Evolutionary conservation across 345 rosid genomes (phyloP), one percentile per base, ranked within the genome.

Genomic region (Conringia planisiliqua): DNA sequence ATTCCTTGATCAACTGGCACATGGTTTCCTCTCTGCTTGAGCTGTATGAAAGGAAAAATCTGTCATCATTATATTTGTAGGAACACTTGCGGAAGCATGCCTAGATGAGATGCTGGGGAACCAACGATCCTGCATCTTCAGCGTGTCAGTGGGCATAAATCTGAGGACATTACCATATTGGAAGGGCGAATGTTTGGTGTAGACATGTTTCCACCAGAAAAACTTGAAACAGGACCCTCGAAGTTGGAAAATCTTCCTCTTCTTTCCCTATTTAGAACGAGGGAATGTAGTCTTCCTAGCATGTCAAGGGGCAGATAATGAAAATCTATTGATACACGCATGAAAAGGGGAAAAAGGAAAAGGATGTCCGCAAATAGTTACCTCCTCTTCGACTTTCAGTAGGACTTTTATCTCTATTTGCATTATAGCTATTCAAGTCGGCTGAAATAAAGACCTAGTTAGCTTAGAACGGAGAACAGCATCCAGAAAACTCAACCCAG

Each of bases 361-460:
- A 62, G 10, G 32, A 69, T 68, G 26, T n/a, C 71, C 32, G 52
- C 46, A 55, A 59, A 17, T 24, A 24, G n/a, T 66, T 87, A 94
- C 98, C 97, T 82, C 88, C 86, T 86, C 78, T 88, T 63, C 79
- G 86, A 75, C 78, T 78, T 74, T 91, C 97, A 20, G 47, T 48
- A 27, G 81, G 76, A 70, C 76, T 68, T 54, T 66, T 69, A 58
- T 89, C 93, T 82, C 87, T 85, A 66, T 61, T 84, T 73, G 72
- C 68, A 80, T 71, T 85, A 71, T 76, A 79, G 52, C 82, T 82
- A 38, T 77, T 77, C 80, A 74, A 65, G 62, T 89, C 96, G 82
- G 82, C 97, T 91, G 89, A 75, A 82, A 81, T 44, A 75, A 44
- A 75, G 43, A 69, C 50, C 33, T 43, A 5, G 38, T 68, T 54